Conservation (phyloP, 768 basidiomycete genomes). For the Suillus sp. region DNA sequence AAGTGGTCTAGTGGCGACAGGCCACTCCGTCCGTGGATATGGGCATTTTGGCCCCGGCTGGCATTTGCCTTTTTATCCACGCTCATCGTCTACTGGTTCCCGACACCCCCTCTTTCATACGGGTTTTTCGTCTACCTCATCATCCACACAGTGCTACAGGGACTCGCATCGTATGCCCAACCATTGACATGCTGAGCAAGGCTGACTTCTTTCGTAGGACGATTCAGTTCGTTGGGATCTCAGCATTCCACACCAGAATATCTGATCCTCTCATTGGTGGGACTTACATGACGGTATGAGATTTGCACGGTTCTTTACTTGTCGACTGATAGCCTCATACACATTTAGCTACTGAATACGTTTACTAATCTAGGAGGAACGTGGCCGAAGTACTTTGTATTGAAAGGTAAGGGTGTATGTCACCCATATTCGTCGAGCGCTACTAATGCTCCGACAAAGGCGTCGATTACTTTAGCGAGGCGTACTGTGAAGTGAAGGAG, state of each 20-base stretch:
- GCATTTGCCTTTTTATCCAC: constrained; percentile 71
- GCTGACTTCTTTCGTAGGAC: constrained; percentile 54
- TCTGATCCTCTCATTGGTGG: constrained; percentile 97
- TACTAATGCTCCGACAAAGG: constrained; percentile 43
- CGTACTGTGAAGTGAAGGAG: constrained; percentile 76
- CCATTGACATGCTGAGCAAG: neutral
- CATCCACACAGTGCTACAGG: constrained; percentile 77
- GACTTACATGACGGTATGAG: constrained; percentile 95
- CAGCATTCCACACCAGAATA: constrained; percentile 97
- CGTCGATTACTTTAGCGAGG: constrained; percentile 85
- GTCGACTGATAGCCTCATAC: constrained; percentile 14
- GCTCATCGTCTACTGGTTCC: constrained; percentile 83
- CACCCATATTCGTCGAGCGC: neutral
- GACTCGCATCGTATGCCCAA: constrained; percentile 78
- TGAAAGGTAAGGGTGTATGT: constrained; percentile 62
- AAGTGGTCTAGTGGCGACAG: constrained; percentile 84
- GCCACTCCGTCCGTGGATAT: constrained; percentile 85
- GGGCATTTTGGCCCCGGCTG: constrained; percentile 88
- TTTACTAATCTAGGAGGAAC: constrained; percentile 97
- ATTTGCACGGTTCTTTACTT: constrained; percentile 3
- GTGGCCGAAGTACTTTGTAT: constrained; percentile 95
- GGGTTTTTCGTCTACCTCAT: constrained; percentile 84
- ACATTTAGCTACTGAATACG: constrained; percentile 82
- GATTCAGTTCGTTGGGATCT: constrained; percentile 98
- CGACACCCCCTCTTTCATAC: constrained; percentile 67